Percentiles rank a stretch among this genome's conserved stretches.
Evolutionary conservation across 2,329 filamentous ascomycete species (phyloP).

Genomic region (Diaporthe vaccinii): DNA sequence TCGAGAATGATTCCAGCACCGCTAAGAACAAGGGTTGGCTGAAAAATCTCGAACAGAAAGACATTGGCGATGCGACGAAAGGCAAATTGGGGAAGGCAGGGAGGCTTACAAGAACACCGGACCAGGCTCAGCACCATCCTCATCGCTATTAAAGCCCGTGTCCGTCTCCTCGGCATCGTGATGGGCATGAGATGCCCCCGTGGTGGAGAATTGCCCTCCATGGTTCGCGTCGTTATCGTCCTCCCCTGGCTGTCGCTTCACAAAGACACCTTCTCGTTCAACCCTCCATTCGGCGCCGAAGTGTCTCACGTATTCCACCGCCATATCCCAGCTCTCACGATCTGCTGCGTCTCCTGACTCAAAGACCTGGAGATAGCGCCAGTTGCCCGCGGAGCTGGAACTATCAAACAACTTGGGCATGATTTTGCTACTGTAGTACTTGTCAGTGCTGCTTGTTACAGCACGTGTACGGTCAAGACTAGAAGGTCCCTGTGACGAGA

Average conservation of each 20-base stretch:
- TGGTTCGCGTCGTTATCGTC: constrained; percentile 1
- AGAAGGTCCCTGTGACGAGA: neutral
- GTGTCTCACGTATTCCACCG: constrained; percentile 54
- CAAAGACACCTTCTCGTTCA: constrained; percentile 60
- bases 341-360: constrained; percentile 64
- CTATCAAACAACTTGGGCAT: constrained; percentile 55
- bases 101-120: constrained; percentile 31
- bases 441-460: neutral
- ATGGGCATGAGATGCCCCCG: neutral
- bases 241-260: constrained; percentile 47
- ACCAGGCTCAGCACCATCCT: neutral
- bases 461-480: neutral
- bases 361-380: constrained; percentile 60
- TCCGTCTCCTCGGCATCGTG: neutral
- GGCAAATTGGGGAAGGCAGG: neutral
- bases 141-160: neutral
- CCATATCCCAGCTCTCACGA: constrained; percentile 61
- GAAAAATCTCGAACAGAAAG: neutral
- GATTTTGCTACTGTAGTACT: constrained; percentile 52
- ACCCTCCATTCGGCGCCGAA: constrained; percentile 57
- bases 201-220: neutral
- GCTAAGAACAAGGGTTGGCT: constrained; percentile 17
- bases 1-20: constrained; percentile 29
- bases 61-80: neutral
- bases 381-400: constrained; percentile 49